Percentiles rank a stretch among this genome's conserved stretches.
These are phyloP conservation scores for Telfairia occidentalis DNA, from an alignment of 331 rosid genomes.

Conservation along the genomic window DNA sequence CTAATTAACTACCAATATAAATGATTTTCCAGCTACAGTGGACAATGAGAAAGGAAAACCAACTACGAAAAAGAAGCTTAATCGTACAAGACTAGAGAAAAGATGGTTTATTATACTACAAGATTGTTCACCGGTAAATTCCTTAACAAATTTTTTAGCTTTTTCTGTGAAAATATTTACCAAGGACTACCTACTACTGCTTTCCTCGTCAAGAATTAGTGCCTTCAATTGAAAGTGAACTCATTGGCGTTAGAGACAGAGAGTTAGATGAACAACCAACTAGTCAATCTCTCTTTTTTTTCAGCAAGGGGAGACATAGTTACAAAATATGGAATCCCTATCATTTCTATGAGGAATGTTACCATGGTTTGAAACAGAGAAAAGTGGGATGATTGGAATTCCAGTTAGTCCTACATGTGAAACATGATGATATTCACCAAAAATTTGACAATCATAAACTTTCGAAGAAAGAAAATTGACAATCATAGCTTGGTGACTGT, in stretches of 20 bases:
- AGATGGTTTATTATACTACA: neutral
- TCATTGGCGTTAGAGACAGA: neutral
- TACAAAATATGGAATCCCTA: neutral
- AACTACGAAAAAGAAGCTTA: neutral
- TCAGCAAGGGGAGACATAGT: neutral
- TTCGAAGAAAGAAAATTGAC: neutral
- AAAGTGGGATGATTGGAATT: neutral
- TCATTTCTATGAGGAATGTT: neutral
- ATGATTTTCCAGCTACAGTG: neutral
- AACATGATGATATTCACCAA: neutral
- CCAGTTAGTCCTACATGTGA: neutral
- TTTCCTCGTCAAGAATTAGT: neutral
- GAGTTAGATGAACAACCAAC: neutral
- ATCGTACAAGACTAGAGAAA: neutral
- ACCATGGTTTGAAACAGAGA: neutral
- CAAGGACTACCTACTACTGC: neutral
- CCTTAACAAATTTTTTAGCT: neutral
- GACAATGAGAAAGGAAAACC: neutral
- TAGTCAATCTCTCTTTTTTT: neutral
- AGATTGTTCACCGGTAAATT: neutral
- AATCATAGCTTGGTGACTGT: neutral
- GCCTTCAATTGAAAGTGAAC: neutral
- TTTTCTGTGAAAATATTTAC: neutral
- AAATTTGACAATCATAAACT: neutral
- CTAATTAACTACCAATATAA: neutral